phyloP scores from a whole-genome alignment of 1,284 basidiomycete genomes.

The Sanguinoderma infundibulare region DNA sequence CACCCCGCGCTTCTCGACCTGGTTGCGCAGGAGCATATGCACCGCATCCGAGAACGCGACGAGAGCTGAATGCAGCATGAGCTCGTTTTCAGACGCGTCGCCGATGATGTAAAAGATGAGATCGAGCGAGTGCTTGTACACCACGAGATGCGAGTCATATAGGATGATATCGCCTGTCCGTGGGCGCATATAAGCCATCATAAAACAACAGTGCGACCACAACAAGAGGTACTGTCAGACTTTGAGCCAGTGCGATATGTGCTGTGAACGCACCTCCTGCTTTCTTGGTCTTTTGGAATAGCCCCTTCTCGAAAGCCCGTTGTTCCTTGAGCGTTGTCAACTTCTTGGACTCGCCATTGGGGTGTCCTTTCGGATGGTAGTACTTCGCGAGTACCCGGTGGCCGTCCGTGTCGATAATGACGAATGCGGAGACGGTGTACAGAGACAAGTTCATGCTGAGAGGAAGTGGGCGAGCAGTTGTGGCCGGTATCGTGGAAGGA shows the following conservation, averaged over 20 bases:
- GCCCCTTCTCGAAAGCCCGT: constrained; percentile 92
- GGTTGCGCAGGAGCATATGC: constrained; percentile 84
- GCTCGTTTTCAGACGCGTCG: constrained; percentile 90
- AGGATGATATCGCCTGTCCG: constrained; percentile 90
- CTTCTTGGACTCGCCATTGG: constrained; percentile 65
- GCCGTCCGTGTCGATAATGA: constrained; percentile 94
- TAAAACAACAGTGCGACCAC: too few species aligned
- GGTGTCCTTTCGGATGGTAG: constrained; percentile 79
- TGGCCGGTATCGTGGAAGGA: neutral
- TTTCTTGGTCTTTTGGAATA: constrained; percentile 96
- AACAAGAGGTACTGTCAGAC: neutral
- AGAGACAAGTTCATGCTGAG: constrained; percentile 77
- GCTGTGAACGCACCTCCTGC: constrained; percentile 69
- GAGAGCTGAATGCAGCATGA: constrained; percentile 91
- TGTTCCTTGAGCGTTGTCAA: constrained; percentile 88
- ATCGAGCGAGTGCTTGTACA: constrained; percentile 95
- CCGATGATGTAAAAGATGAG: constrained; percentile 96
- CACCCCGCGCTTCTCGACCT: constrained; percentile 94
- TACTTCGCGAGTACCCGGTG: constrained; percentile 96
- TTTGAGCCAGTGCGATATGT: neutral
- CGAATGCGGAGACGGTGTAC: constrained; percentile 85
- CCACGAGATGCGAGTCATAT: constrained; percentile 88
- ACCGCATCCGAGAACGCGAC: constrained; percentile 88
- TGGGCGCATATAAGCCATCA: neutral
- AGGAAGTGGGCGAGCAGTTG: neutral